Conservation (phyloP, 2,329 filamentous ascomycete species). For the Aspergillus sergii region DNA sequence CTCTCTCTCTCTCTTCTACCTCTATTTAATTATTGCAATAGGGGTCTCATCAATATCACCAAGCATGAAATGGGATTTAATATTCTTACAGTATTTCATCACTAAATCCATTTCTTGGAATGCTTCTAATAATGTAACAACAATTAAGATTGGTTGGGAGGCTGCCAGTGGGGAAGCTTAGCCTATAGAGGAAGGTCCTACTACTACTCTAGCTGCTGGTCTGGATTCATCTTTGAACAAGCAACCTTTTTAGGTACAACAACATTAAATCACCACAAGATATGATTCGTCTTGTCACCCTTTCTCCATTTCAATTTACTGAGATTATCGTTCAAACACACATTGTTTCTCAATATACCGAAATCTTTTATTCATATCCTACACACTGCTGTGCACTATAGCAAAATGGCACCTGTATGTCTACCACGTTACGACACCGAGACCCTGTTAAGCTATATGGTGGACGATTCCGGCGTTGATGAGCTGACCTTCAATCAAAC, state of each 20-base stretch:
- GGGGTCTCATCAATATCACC: neutral
- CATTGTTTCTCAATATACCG: neutral
- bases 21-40: neutral
- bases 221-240: neutral
- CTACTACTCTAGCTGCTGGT: too few relatives aligned
- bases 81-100: neutral
- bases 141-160: neutral
- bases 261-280: neutral
- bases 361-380: neutral
- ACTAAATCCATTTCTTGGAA: neutral
- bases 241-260: neutral
- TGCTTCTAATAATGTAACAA: neutral
- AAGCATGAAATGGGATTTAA: neutral
- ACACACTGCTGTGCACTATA: neutral
- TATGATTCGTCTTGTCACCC: neutral
- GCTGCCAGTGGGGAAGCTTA: neutral
- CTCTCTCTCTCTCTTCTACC: neutral
- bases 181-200: neutral
- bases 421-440: neutral
- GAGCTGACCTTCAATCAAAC: neutral
- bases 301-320: neutral
- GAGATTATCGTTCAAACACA: neutral
- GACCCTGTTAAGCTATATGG: neutral
- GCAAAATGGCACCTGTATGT: slow-evolving; percentile 39
- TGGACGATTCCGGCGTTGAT: neutral